Evolutionary conservation across 805 yeast genomes (phyloP).

Genomic region (Saccharomycopsis capsularis): DNA sequence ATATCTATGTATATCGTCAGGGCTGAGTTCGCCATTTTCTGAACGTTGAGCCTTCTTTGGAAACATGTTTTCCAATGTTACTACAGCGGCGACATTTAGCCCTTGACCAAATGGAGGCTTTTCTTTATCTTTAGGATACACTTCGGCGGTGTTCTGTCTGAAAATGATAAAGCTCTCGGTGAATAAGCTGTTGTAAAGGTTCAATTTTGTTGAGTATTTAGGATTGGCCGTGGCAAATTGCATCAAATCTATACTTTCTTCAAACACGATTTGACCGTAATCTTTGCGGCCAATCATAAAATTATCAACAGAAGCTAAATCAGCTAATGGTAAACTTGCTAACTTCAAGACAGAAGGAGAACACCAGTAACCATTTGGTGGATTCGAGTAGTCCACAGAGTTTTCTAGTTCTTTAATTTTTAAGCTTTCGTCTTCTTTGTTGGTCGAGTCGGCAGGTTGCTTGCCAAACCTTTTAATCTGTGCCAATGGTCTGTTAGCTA

Average conservation of each 20-base stretch:
- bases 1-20: conserved; percentile 32
- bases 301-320: conserved; percentile 49
- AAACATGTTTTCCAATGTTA: conserved; percentile 54
- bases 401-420: not conserved
- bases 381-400: conserved; percentile 7
- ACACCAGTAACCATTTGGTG: conserved; percentile 57
- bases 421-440: not conserved
- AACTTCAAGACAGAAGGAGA: conserved; percentile 55
- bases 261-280: conserved; percentile 60
- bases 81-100: conserved; percentile 68
- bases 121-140: conserved; percentile 46
- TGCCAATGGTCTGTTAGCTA: not conserved
- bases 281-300: conserved; percentile 65
- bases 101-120: conserved; percentile 65
- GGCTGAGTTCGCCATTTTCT: conserved; percentile 19
- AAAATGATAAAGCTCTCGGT: conserved; percentile 11
- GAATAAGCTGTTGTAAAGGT: conserved; percentile 14
- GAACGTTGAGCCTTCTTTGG: conserved; percentile 33
- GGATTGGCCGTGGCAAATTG: conserved; percentile 35
- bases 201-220: conserved; percentile 25
- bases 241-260: conserved; percentile 61
- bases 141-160: conserved; percentile 38
- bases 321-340: conserved; percentile 35
- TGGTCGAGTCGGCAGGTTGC: not conserved
- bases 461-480: not conserved